Conservation (phyloP, 2,329 filamentous ascomycete species). For the Colletotrichum spaethianum region DNA sequence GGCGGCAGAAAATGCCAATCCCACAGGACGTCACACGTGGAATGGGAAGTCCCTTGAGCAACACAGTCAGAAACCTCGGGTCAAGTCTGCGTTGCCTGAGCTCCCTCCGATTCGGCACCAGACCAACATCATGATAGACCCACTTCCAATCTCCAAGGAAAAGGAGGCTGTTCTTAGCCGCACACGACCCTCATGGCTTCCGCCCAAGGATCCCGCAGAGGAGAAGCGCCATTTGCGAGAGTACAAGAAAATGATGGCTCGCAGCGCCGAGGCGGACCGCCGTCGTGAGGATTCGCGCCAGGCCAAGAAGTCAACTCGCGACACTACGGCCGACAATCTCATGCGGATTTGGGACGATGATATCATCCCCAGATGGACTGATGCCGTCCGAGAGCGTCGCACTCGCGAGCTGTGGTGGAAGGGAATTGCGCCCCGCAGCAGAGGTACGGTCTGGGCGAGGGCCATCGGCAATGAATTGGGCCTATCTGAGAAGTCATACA, state of each 20-base stretch:
- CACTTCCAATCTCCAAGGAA: conserved; percentile 86
- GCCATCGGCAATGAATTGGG: conserved; percentile 83
- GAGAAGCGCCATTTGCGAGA: conserved; percentile 90
- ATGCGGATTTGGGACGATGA: conserved; percentile 82
- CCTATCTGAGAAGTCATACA: conserved; percentile 76
- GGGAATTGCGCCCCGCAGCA: conserved; percentile 79
- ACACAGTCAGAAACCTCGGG: conserved; percentile 62
- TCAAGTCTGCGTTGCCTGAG: conserved; percentile 78
- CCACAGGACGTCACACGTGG: conserved; percentile 57
- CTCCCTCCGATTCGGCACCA: conserved; percentile 76
- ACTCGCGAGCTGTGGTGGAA: conserved; percentile 88
- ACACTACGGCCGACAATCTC: conserved; percentile 67
- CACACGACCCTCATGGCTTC: conserved; percentile 87
- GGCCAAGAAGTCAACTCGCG: conserved; percentile 67
- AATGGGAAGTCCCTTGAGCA: conserved; percentile 43
- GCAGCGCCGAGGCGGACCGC: conserved; percentile 71
- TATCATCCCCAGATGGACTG: conserved; percentile 82
- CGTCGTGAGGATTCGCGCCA: conserved; percentile 68
- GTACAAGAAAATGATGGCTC: conserved; percentile 86
- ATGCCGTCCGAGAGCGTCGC: conserved; percentile 76
- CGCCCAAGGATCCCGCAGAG: conserved; percentile 90
- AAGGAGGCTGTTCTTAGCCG: conserved; percentile 87
- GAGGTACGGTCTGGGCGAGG: conserved; percentile 78
- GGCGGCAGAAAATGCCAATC: conserved; percentile 34
- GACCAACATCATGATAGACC: conserved; percentile 87